Conservation (phyloP, 345 rosid species). For the Eucalyptus globulus region DNA sequence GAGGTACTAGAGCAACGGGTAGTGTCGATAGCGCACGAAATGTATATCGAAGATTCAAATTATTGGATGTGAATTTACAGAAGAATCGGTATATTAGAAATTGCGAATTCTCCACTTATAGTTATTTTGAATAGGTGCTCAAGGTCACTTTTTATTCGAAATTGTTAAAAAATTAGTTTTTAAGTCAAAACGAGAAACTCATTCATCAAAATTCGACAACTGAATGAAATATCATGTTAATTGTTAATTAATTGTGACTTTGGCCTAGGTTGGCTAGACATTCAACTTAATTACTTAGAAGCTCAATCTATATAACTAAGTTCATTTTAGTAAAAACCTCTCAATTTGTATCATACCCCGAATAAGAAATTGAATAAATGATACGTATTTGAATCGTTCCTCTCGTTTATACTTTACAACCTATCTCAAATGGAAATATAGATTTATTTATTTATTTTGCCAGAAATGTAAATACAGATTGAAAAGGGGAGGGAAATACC, state of each 20-base stretch:
- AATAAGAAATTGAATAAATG: not conserved
- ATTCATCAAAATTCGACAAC: not conserved
- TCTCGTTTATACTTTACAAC: not conserved
- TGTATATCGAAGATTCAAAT: not conserved
- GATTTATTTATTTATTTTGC: not conserved
- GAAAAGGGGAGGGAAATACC: not conserved
- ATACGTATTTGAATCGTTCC: not conserved
- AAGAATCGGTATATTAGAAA: not conserved
- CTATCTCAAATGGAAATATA: not conserved
- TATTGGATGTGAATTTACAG: not conserved
- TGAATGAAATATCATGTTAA: not conserved
- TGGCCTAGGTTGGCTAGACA: not conserved
- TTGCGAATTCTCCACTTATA: not conserved
- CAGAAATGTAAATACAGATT: not conserved
- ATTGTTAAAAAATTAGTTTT: not conserved
- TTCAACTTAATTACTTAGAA: not conserved
- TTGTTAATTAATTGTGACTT: not conserved
- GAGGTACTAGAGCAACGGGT: not conserved
- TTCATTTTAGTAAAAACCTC: not conserved
- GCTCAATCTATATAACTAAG: not conserved
- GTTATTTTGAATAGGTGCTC: not conserved
- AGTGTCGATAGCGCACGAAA: not conserved
- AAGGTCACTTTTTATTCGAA: not conserved
- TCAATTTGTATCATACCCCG: not conserved
- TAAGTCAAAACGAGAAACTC: rapidly evolving